phyloP scores from a whole-genome alignment of 1,284 basidiomycete genomes.

The Cryptococcus sp. region DNA sequence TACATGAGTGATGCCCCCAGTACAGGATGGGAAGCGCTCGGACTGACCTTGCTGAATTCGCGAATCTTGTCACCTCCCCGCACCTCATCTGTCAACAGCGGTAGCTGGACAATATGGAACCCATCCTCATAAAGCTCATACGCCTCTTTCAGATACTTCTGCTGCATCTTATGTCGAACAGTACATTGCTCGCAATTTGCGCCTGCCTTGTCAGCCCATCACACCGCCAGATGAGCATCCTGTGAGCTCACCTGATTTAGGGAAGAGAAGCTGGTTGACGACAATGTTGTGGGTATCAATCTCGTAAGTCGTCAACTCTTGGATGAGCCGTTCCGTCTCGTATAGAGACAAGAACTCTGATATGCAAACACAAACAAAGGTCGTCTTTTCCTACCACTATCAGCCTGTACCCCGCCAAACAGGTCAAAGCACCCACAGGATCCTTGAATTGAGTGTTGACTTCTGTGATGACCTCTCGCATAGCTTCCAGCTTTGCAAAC shows the following conservation, averaged over 20 bases:
- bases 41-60: slow-evolving; percentile 64
- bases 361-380: slow-evolving; percentile 97
- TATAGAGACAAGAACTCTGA: slow-evolving; percentile 97
- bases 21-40: not conserved
- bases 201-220: slow-evolving; percentile 48
- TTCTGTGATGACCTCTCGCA: slow-evolving; percentile 95
- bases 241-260: slow-evolving; percentile 66
- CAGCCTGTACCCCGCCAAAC: not conserved
- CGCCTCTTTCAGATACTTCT: slow-evolving; percentile 89
- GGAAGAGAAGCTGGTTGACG: slow-evolving; percentile 94
- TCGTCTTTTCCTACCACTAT: slow-evolving; percentile 76
- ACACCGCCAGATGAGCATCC: not conserved
- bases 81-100: slow-evolving; percentile 92
- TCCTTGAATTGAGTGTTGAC: slow-evolving; percentile 99
- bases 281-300: slow-evolving; percentile 99
- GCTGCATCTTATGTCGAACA: slow-evolving; percentile 94
- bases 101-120: slow-evolving; percentile 90
- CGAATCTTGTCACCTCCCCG: slow-evolving; percentile 88
- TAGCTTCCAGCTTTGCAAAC: slow-evolving; percentile 96
- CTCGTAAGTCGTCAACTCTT: slow-evolving; percentile 91
- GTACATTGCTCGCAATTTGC: slow-evolving; percentile 93
- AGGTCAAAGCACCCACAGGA: slow-evolving; percentile 57
- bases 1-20: not conserved
- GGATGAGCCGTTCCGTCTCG: slow-evolving; percentile 95
- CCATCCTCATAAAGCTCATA: slow-evolving; percentile 95